phyloP scores from a whole-genome alignment of 352 stramenopile genomes.

The Saprolegnia parasitica region DNA sequence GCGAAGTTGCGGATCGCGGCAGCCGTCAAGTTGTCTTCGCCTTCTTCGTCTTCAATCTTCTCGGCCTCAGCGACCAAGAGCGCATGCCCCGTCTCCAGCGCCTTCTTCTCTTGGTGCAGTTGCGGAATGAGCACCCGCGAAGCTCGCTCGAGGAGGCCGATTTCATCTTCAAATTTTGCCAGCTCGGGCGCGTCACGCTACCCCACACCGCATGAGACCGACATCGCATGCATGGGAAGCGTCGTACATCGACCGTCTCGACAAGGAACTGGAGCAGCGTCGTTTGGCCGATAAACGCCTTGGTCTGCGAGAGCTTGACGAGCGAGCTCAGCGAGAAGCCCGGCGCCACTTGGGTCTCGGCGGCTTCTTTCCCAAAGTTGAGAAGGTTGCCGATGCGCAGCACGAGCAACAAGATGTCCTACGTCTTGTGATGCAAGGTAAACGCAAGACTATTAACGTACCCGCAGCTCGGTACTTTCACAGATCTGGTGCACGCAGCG shows the following conservation, averaged over 20 bases:
- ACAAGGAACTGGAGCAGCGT: constrained; percentile 85
- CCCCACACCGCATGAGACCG: constrained; percentile 11
- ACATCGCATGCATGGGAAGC: too few relatives aligned
- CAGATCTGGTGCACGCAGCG: constrained; percentile 74
- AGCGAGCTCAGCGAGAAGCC: constrained; percentile 74
- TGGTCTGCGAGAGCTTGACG: constrained; percentile 83
- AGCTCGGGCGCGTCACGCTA: constrained; percentile 68
- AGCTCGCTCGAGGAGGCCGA: constrained; percentile 67
- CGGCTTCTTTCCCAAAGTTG: constrained; percentile 62
- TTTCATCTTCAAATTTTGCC: constrained; percentile 67
- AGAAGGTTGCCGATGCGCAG: constrained; percentile 72
- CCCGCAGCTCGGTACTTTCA: constrained; percentile 55
- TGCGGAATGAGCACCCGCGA: constrained; percentile 64
- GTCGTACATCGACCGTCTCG: constrained; percentile 72
- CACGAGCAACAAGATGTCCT: constrained; percentile 34
- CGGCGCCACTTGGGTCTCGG: constrained; percentile 39
- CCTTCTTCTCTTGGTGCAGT: constrained; percentile 63
- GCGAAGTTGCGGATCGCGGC: constrained; percentile 49
- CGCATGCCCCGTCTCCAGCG: constrained; percentile 48
- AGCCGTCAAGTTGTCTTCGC: constrained; percentile 17
- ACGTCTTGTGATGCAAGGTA: background rate
- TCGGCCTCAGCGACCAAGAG: constrained; percentile 34
- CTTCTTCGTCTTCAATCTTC: constrained; percentile 28
- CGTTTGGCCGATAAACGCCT: constrained; percentile 74
- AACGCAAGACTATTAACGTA: too few relatives aligned